These are phyloP conservation scores for Talaromyces piceae DNA, from an alignment of 2,329 filamentous ascomycete genomes.

Conservation along the genomic window DNA sequence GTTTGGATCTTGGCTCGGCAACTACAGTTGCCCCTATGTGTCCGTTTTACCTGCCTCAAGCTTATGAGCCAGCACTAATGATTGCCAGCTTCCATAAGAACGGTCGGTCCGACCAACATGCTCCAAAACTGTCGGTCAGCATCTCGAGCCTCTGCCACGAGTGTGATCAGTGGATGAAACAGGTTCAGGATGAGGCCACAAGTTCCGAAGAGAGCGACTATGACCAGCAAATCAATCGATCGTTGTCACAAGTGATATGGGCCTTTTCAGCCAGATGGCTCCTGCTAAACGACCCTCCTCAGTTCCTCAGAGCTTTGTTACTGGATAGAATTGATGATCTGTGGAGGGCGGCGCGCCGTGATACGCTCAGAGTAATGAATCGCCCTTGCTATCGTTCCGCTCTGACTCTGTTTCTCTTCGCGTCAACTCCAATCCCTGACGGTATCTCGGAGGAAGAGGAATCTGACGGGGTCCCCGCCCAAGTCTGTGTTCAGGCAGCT, in stretches of 20 bases:
- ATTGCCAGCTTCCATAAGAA: constrained; percentile 7
- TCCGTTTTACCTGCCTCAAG: constrained; percentile 18
- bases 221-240: constrained; percentile 19
- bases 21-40: constrained; percentile 38
- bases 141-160: constrained; percentile 15
- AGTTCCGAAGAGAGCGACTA: constrained; percentile 6
- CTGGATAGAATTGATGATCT: constrained; percentile 17
- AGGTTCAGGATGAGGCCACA: constrained; percentile 16
- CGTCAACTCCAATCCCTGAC: constrained; percentile 34
- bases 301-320: constrained; percentile 3
- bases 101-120: constrained; percentile 1
- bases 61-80: not conserved
- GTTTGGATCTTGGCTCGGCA: constrained; percentile 39
- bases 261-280: constrained; percentile 25
- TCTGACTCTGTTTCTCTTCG: constrained; percentile 34
- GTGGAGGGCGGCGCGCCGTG: constrained; percentile 32
- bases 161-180: constrained; percentile 31
- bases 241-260: constrained; percentile 18
- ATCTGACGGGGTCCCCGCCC: constrained; percentile 32
- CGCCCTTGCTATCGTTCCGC: constrained; percentile 37
- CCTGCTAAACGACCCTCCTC: constrained; percentile 14
- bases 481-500: constrained; percentile 35
- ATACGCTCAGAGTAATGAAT: constrained; percentile 37
- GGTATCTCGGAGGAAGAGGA: constrained; percentile 38
- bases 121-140: constrained; percentile 13